Base-by-base conservation (phyloP, 345 rosid genomes). In the Stellera chamaejasme region DNA sequence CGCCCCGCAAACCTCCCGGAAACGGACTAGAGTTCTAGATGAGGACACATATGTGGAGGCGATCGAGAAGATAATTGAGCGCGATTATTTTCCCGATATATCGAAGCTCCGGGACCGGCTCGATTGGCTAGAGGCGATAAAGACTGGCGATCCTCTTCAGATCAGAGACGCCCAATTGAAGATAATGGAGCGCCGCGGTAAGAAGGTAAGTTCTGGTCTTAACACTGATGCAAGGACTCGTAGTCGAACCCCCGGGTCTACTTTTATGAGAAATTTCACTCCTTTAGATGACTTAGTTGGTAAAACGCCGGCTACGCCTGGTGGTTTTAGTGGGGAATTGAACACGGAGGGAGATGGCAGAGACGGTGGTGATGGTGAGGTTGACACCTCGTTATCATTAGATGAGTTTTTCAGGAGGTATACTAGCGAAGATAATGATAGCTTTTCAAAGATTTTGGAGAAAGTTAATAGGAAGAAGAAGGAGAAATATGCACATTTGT, bases 61-160 rank as follows among this genome's bases (percentile, higher is more conserved):
- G 43, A 83, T 93, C 52, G 97, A 93, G 92, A 79, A 77, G 76
- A 89, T 93, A 68, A 82, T 93, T 64, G 97, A 93, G 73, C 95
- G 99, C 19, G 97, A 93, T 63, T 93, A 73, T 79, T 93, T 89
- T 69, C 99, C 99, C 2, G 97, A 93, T 74, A 80, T 93, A 62
- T 56, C 92, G 8, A 93, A 93, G 82, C 97, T 93, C 55, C 87
- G 80, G 32, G 99, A 89, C 64, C 91, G 95, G 8, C 85, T 83
- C 45, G 99, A 93, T 61, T 93, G 94, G 99, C 79, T 93, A 49
- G 90, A 89, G 65, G 99, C 99, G 10, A 68, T 78, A 45, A 84
- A 76, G 71, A 81, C 94, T 8, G 82, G 90, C 6, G 99, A 90
- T 50, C 95, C 95, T 27, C 25, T 87, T 55, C 99, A 82, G 64